Evolutionary conservation across 345 rosid species (phyloP), one percentile per base, ranked within the genome.

Genomic region (Acer campestre): DNA sequence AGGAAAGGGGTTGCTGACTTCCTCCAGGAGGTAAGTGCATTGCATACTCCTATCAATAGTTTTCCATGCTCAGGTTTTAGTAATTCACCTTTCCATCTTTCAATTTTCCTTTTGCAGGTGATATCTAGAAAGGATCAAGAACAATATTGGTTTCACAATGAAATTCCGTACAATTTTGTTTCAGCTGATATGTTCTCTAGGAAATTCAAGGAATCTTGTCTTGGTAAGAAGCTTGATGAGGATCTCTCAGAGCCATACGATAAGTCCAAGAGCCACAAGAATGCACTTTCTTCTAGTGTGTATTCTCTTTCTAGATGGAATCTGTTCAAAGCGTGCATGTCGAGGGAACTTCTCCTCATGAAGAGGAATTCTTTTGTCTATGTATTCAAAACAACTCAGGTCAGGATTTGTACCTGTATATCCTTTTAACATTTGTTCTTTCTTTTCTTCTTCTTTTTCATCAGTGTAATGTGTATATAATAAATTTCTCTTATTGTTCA

Each of bases 1-100:
- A 87, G 92, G 72, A 92, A 90, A 86, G 92, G 85, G 4, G 89
- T 87, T 3, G 88, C 89, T 1, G 92, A 92, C 75, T 92, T 88
- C 78, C 85, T 90, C 48, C 94, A 92, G 49, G 94, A 90, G 88
- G 96, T 80, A 78, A 49, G 56, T 17, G 23, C 38, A 48, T 23
- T 14, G 10, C 23, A 59, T 55, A 20, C 35, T 38, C 14, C 40
- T n/a, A 0, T 63, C 23, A 14, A 8, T 20, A 53, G 12, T 67
- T 64, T 58, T 16, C 4, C 7, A 40, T n/a, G 13, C 38, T 23
- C 31, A 70, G 6, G 31, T 22, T 68, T 22, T 27, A 27, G 10
- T 59, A 35, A 1, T 22, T 61, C 23, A 55, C n/a, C 18, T 6
- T 9, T 66, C 73, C 0, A 44, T 31, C 2, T 61, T 66, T 10